phyloP scores from a whole-genome alignment of 306 rosid species.

The Fragaria vesca region DNA sequence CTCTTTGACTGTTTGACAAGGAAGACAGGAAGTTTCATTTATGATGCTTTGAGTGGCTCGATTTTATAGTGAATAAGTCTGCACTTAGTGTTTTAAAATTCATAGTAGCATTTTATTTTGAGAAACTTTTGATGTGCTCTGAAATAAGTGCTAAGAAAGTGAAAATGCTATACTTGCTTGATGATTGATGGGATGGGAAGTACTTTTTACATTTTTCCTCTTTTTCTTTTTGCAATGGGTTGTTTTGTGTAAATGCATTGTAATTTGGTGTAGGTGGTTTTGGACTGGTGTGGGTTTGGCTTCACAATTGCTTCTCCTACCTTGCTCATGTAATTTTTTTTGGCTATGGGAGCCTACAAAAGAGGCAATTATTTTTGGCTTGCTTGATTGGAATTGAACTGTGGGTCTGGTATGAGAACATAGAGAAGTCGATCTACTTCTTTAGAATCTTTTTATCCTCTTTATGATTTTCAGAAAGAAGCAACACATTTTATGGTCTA shows the following conservation, averaged over 20 bases:
- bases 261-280: background rate
- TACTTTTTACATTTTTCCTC: background rate
- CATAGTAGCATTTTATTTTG: background rate
- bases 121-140: background rate
- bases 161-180: background rate
- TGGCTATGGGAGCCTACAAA: background rate
- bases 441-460: background rate
- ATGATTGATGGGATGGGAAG: background rate
- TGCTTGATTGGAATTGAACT: background rate
- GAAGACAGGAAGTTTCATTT: background rate
- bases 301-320: background rate
- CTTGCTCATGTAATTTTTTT: background rate
- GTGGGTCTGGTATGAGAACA: background rate
- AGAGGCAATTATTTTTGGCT: background rate
- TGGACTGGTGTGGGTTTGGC: slow-evolving; percentile 5
- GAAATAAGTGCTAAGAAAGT: background rate
- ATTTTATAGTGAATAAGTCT: background rate
- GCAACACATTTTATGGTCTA: background rate
- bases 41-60: background rate
- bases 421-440: background rate
- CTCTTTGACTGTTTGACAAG: background rate
- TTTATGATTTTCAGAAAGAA: background rate
- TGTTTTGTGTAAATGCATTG: background rate
- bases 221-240: background rate
- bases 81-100: background rate